A percentile compares a stretch with the other conserved stretches of the same genome.
phyloP scores from a whole-genome alignment of 768 basidiomycete genomes.

The Sporobolomyces phaffii region DNA sequence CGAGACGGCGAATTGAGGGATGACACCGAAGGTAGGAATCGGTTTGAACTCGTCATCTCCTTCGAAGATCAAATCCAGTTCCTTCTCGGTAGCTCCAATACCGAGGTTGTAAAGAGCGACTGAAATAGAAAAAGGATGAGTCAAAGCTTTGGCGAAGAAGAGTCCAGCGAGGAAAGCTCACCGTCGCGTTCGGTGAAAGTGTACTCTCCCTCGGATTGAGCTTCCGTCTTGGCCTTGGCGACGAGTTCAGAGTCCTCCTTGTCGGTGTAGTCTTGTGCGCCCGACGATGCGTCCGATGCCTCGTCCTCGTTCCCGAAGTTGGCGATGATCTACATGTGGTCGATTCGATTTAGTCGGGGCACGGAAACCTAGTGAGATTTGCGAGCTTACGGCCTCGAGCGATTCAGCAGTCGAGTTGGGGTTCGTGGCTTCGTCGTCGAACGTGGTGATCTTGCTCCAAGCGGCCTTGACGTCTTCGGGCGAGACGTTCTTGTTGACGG shows the following conservation, averaged over 20 bases:
- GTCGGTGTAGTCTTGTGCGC: slow-evolving; percentile 50
- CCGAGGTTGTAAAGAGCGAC: slow-evolving; percentile 93
- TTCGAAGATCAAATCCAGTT: slow-evolving; percentile 87
- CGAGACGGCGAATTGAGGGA: slow-evolving; percentile 79
- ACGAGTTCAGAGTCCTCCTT: slow-evolving; percentile 77
- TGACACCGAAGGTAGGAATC: slow-evolving; percentile 88
- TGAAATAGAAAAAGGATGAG: slow-evolving; percentile 61
- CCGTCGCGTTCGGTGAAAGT: slow-evolving; percentile 60
- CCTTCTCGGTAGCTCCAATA: slow-evolving; percentile 84
- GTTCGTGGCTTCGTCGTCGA: slow-evolving; percentile 77
- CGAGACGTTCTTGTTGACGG: slow-evolving; percentile 63
- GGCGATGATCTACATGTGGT: slow-evolving; percentile 50
- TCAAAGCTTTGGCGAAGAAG: neutral
- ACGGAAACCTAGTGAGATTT: neutral
- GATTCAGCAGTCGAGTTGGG: slow-evolving; percentile 70
- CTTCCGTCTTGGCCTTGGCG: slow-evolving; percentile 65
- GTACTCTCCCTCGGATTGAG: slow-evolving; percentile 57
- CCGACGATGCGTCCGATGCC: slow-evolving; percentile 31
- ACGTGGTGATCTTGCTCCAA: slow-evolving; percentile 78
- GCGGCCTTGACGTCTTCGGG: slow-evolving; percentile 74
- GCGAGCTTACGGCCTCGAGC: slow-evolving; percentile 58
- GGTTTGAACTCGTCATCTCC: slow-evolving; percentile 76
- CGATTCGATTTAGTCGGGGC: neutral
- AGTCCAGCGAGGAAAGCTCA: neutral
- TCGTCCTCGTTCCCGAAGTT: slow-evolving; percentile 56